Conservation (phyloP, 2,329 filamentous ascomycete species). For the Colletotrichum aenigma region DNA sequence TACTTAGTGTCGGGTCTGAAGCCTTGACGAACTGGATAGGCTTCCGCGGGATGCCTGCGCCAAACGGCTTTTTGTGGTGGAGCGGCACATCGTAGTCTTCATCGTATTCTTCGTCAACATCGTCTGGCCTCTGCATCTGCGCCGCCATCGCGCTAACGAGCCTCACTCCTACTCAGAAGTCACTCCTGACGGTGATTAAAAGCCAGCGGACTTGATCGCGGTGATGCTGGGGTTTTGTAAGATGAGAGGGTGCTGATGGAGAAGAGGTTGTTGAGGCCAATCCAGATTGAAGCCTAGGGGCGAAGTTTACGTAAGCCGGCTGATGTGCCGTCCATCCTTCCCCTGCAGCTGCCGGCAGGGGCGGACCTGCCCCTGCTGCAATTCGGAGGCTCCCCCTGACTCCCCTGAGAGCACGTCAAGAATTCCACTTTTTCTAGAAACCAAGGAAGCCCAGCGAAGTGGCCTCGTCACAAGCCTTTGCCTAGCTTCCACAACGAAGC, state of each 20-base stretch:
- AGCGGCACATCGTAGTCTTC: slow-evolving; percentile 55
- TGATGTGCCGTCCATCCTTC: neutral
- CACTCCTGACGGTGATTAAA: neutral
- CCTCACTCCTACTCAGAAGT: neutral
- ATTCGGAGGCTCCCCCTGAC: neutral
- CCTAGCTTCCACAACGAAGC: neutral
- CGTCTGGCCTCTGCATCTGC: neutral
- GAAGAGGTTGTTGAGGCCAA: neutral
- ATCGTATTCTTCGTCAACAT: slow-evolving; percentile 28
- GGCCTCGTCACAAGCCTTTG: neutral
- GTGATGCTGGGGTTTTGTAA: neutral
- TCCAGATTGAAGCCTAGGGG: neutral
- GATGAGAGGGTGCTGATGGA: neutral
- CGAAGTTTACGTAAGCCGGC: neutral
- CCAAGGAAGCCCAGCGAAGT: neutral
- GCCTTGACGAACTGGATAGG: slow-evolving; percentile 63
- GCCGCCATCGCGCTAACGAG: neutral
- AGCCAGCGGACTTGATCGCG: neutral
- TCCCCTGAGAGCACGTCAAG: neutral
- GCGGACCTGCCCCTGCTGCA: slow-evolving; percentile 8
- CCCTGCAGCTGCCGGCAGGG: neutral
- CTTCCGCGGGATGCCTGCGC: slow-evolving; percentile 59
- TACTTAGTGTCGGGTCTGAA: slow-evolving; percentile 38
- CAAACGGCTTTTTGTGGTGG: slow-evolving; percentile 58
- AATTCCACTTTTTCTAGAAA: slow-evolving; percentile 16